A percentile compares a stretch with the other conserved stretches of the same genome.
phyloP scores from a whole-genome alignment of 345 rosid species.

The Salix arbutifolia region DNA sequence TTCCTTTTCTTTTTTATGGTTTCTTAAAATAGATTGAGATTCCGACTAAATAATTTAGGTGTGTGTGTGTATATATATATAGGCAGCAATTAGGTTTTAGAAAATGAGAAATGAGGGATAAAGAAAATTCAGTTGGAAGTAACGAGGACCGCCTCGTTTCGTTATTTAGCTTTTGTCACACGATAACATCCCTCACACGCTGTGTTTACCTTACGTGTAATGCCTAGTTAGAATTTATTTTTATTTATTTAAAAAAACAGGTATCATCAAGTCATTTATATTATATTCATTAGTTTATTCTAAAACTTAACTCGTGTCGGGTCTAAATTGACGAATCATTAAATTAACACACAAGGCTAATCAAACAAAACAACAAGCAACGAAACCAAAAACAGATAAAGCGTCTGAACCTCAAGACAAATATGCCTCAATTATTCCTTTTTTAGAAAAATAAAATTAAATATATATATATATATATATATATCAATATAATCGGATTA shows the following conservation, averaged over 20 bases:
- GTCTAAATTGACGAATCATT: no score
- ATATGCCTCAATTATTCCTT: no score
- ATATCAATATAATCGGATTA: not conserved
- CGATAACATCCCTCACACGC: slow-evolving; percentile 46
- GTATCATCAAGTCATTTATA: no score
- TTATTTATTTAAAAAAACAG: no score
- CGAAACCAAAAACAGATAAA: no score
- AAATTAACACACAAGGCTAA: no score
- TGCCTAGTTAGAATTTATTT: not conserved
- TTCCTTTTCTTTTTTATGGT: not conserved
- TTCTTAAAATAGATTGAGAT: not conserved
- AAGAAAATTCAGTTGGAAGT: slow-evolving; percentile 12
- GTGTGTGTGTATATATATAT: not conserved
- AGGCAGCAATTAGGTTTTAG: slow-evolving; percentile 1
- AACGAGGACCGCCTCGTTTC: slow-evolving; percentile 17
- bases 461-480: not conserved
- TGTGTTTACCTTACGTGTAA: slow-evolving; percentile 40
- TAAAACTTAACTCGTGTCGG: no score
- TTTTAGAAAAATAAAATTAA: no score
- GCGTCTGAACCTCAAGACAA: no score
- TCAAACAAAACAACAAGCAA: no score
- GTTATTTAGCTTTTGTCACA: slow-evolving; percentile 34
- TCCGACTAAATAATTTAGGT: not conserved
- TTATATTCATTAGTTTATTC: no score
- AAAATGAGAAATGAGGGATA: slow-evolving; percentile 17